Conservation (phyloP, 176 grass and related monocot species). For the Cenchrus americanus region DNA sequence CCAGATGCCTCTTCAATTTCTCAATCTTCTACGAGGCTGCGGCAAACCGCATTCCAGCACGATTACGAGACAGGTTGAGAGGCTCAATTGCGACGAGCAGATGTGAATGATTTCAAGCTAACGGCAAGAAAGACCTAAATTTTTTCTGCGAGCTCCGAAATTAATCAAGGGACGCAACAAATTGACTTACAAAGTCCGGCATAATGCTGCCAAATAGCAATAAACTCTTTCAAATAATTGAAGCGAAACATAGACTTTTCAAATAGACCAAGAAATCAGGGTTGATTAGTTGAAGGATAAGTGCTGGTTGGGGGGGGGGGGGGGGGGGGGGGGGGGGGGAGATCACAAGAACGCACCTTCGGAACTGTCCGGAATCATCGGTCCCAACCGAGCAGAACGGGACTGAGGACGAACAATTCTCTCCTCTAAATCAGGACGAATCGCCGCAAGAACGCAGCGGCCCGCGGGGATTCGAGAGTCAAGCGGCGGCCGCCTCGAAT, state of each 20-base stretch:
- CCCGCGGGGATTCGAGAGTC: neutral
- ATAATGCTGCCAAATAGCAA: neutral
- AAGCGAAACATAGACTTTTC: neutral
- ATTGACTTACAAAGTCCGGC: conserved; percentile 1
- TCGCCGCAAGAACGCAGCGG: conserved; percentile 21
- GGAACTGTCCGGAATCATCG: conserved; percentile 33
- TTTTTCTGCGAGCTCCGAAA: neutral
- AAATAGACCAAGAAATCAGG: conserved; percentile 13
- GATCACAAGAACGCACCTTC: conserved; percentile 36
- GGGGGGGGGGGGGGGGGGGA: no score
- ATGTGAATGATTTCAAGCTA: neutral
- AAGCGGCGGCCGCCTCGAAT: conserved; percentile 35
- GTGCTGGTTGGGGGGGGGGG: neutral
- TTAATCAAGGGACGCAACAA: neutral
- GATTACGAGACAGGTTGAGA: conserved; percentile 23
- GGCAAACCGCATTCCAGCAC: conserved; percentile 27
- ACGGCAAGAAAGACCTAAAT: conserved; percentile 7
- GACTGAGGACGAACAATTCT: conserved; percentile 11
- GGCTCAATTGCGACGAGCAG: neutral
- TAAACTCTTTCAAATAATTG: neutral
- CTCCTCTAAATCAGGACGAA: conserved; percentile 36
- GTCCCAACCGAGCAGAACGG: conserved; percentile 28
- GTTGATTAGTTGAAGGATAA: neutral
- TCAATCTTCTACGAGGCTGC: conserved; percentile 10
- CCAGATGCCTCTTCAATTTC: conserved; percentile 30